Evolutionary conservation across 768 basidiomycete genomes (phyloP).

Genomic region (Hygrophoropsis aurantiaca): DNA sequence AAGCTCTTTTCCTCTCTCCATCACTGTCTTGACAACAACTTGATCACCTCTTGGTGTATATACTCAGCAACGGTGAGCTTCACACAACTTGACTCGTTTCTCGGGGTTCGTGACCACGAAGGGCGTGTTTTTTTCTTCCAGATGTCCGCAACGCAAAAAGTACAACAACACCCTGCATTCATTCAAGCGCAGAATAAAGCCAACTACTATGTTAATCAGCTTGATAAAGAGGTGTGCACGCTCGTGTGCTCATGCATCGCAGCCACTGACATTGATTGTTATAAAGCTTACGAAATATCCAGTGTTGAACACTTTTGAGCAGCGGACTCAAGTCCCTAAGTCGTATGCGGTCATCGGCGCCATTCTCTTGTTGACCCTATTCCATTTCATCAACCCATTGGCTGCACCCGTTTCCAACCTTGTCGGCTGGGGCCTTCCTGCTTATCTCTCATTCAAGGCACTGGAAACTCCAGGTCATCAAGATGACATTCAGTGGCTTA

Average conservation of each 20-base stretch:
- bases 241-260: conserved; percentile 8
- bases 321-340: conserved; percentile 92
- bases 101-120: conserved; percentile 1
- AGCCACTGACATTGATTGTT: conserved; percentile 5
- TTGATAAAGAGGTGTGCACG: conserved; percentile 89
- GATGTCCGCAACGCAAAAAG: conserved; percentile 81
- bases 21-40: conserved; percentile 15
- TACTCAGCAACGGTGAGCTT: conserved; percentile 9
- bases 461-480: conserved; percentile 81
- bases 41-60: conserved; percentile 9
- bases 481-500: conserved; percentile 95
- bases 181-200: conserved; percentile 83
- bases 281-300: conserved; percentile 84
- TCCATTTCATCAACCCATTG: conserved; percentile 87
- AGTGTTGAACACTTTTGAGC: conserved; percentile 78
- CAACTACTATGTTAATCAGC: conserved; percentile 77
- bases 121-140: conserved; percentile 20
- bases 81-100: conserved; percentile 1
- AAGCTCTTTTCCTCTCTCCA: conserved; percentile 22
- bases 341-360: conserved; percentile 81
- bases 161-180: conserved; percentile 87
- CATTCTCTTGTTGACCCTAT: conserved; percentile 60
- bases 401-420: conserved; percentile 92
- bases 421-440: conserved; percentile 92
- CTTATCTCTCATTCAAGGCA: conserved; percentile 93